Evolutionary conservation across 257 asterid species (phyloP), one percentile per base, ranked within the genome.

Genomic region (Mentha longifolia): DNA sequence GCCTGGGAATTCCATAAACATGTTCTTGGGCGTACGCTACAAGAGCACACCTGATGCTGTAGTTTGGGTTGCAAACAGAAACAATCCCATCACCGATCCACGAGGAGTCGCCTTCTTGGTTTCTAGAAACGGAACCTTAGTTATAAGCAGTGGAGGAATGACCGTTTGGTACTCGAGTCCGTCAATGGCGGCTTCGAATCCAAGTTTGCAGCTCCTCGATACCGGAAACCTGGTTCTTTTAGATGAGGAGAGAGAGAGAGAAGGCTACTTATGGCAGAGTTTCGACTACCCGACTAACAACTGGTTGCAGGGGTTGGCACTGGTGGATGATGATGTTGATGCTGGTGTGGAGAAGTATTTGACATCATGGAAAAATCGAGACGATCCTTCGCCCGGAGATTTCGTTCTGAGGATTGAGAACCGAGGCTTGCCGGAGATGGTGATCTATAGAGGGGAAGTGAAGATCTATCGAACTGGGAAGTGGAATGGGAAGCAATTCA

Each of bases 401-500:
- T 33, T 33, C 3, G 5, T 33, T 33, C 6, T 3, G 6, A 33
- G 37, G 37, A 33, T 33, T 6, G 37, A 33, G 3, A 33, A 22
- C 25, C 37, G 37, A 33, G 37, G 37, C 31, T 33, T 79, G 71
- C 76, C 82, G 15, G 75, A 82, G 10, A 0, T 69, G 28, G 81
- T 77, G 47, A 3, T 67, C 28, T 65, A 6, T 8, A 33, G 73
- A 70, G 55, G 35, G 3, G 4, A 0, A 35, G 73, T 45, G 41
- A 39, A 16, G 1, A 12, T 11, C 6, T 81, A 1, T 2, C 72
- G 85, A 1, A 39, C 55, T 0, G 89, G 89, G 33, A 64, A 55
- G 1, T 85, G 89, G 87, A 82, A 79, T 7, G 89, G 89, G 15
- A 15, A 33, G 0, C 13, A 15, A 20, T 82, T 79, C 5, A 16